phyloP scores from a whole-genome alignment of 306 rosid species.

The Vigna radiata region DNA sequence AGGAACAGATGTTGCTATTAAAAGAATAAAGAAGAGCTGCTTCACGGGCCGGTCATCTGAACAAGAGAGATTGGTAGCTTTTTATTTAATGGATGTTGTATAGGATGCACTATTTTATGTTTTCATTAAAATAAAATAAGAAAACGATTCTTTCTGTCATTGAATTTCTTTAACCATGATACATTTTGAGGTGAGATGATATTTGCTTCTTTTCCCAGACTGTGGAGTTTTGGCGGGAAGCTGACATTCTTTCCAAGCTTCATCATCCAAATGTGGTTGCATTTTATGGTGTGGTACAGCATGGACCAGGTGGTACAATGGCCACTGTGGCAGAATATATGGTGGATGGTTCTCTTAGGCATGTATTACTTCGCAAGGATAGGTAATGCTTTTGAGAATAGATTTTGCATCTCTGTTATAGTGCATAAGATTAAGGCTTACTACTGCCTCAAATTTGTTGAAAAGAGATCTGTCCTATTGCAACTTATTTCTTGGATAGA shows the following conservation, averaged over 20 bases:
- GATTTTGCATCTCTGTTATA: constrained; percentile 41
- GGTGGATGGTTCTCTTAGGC: constrained; percentile 96
- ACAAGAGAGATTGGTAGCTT: constrained; percentile 86
- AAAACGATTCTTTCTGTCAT: constrained; percentile 6
- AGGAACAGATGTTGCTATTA: constrained; percentile 94
- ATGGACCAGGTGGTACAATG: constrained; percentile 92
- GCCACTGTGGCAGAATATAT: constrained; percentile 91
- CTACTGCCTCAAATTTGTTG: constrained; percentile 21
- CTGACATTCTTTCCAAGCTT: constrained; percentile 95
- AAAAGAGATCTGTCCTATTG: constrained; percentile 1
- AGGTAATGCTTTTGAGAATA: constrained; percentile 56
- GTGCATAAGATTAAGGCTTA: not conserved
- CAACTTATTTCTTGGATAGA: constrained; percentile 17
- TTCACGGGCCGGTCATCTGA: constrained; percentile 88
- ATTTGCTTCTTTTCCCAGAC: constrained; percentile 59
- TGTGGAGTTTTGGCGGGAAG: constrained; percentile 95
- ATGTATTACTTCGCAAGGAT: constrained; percentile 87
- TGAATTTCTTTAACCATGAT: constrained; percentile 16
- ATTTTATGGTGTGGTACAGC: constrained; percentile 95
- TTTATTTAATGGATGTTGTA: constrained; percentile 33
- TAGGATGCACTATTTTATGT: constrained; percentile 13
- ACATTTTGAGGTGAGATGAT: constrained; percentile 32
- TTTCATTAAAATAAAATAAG: constrained; percentile 29
- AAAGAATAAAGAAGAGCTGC: constrained; percentile 95
- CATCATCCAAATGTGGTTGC: constrained; percentile 99